phyloP scores from a whole-genome alignment of 2,329 filamentous ascomycete genomes.

The Lecanicillium sp. region DNA sequence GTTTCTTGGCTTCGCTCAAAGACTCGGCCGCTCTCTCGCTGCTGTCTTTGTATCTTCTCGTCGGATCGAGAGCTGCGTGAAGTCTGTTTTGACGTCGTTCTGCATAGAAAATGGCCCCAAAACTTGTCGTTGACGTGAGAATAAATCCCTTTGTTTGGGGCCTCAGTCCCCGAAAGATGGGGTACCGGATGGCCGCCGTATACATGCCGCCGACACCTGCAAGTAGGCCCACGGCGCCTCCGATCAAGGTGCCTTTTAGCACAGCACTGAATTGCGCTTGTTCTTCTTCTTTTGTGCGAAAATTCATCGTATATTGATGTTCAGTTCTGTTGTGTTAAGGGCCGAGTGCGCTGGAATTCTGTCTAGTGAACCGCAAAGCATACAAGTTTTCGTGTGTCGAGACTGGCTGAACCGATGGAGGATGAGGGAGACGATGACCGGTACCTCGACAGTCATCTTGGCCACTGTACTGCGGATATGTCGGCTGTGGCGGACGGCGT shows the following conservation, averaged over 20 bases:
- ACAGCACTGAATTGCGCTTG: not conserved
- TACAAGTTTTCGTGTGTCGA: no score
- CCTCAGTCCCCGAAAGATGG: not conserved
- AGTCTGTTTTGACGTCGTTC: not conserved
- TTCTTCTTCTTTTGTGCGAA: constrained; percentile 1
- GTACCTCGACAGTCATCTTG: no score
- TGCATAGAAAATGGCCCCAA: constrained; percentile 1
- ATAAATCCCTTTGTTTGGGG: not conserved
- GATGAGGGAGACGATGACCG: no score
- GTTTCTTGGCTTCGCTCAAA: constrained; percentile 42
- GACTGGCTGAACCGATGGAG: no score
- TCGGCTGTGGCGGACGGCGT: no score
- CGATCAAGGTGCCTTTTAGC: not conserved
- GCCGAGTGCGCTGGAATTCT: no score
- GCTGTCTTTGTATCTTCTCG: not conserved
- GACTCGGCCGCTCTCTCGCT: constrained; percentile 12
- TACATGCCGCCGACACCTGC: not conserved
- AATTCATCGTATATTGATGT: no score
- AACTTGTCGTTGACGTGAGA: constrained; percentile 1
- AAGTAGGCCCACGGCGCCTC: not conserved
- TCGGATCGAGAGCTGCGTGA: not conserved
- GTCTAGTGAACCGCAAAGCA: no score
- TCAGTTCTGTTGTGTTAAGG: no score
- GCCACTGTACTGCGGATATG: no score
- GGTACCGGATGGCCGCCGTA: not conserved